A percentile compares a stretch with the other conserved stretches of the same genome.
Evolutionary conservation across 1,284 basidiomycete genomes (phyloP).

Genomic region (Leccinum subfulvum): DNA sequence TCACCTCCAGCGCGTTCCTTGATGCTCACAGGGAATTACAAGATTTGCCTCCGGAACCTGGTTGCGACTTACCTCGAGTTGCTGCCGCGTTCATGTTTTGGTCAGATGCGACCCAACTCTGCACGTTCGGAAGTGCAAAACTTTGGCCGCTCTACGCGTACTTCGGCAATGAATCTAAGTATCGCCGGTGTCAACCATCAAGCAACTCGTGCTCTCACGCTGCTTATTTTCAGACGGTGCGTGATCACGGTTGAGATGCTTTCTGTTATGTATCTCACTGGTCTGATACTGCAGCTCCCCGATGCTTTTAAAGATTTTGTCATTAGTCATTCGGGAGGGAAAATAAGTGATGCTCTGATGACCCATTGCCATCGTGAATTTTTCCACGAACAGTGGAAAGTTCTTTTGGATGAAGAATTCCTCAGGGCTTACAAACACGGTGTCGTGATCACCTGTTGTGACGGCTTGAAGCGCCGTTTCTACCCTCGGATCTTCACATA

Average conservation of each 20-base stretch:
- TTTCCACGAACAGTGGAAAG: background rate
- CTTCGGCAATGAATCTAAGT: background rate
- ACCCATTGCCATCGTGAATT: background rate
- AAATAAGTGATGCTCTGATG: background rate
- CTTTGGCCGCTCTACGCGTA: background rate
- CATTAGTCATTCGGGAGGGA: background rate
- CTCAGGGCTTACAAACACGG: background rate
- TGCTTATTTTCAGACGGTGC: background rate
- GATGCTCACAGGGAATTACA: background rate
- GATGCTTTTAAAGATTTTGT: background rate
- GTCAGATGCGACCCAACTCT: background rate
- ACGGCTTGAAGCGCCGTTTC: background rate
- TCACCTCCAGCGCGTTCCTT: background rate
- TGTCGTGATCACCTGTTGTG: background rate
- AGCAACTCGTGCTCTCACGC: background rate
- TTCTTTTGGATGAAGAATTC: background rate
- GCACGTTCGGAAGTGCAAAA: background rate
- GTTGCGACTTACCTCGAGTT: background rate
- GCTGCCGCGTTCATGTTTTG: background rate
- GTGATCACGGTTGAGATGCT: background rate
- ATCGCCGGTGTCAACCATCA: background rate
- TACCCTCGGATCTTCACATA: background rate
- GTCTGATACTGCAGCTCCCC: background rate
- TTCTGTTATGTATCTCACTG: background rate
- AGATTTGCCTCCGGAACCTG: background rate